These are phyloP conservation scores for Wickerhamiella shivajii DNA, from an alignment of 805 yeast species.

Conservation along the genomic window DNA sequence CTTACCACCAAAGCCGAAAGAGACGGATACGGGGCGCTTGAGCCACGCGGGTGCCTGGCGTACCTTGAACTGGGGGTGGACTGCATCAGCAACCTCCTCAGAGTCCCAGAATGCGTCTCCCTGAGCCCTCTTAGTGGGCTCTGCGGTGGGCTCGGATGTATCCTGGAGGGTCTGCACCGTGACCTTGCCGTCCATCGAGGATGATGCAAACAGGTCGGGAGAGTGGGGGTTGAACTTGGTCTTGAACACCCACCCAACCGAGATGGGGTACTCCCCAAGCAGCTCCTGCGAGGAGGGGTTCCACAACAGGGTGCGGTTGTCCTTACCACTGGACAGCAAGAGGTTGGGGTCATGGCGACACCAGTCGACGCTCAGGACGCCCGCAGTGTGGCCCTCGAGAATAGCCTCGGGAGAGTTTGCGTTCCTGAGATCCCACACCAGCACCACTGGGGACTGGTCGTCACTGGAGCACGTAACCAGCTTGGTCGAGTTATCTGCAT, in stretches of 20 bases:
- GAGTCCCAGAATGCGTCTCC: conserved; percentile 78
- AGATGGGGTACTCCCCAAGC: conserved; percentile 77
- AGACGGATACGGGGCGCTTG: conserved; percentile 52
- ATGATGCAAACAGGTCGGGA: conserved; percentile 60
- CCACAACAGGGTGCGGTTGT: conserved; percentile 79
- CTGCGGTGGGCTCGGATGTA: conserved; percentile 31
- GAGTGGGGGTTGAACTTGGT: conserved; percentile 73
- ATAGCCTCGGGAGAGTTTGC: conserved; percentile 76
- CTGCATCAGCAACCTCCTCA: conserved; percentile 26
- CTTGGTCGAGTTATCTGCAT: conserved; percentile 75
- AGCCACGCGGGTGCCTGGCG: conserved; percentile 88
- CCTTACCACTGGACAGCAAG: conserved; percentile 83
- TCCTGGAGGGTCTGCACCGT: conserved; percentile 79
- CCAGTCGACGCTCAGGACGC: conserved; percentile 88
- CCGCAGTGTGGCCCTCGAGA: conserved; percentile 70
- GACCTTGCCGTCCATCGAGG: conserved; percentile 71
- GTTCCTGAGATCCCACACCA: conserved; percentile 90
- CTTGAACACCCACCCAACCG: conserved; percentile 89
- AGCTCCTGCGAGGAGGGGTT: conserved; percentile 62
- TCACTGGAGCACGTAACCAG: conserved; percentile 77
- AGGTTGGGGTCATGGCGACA: conserved; percentile 66
- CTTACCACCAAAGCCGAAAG: conserved; percentile 92
- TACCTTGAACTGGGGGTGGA: conserved; percentile 47
- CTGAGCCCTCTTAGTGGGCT: conserved; percentile 23
- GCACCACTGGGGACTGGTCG: conserved; percentile 55